Evolutionary conservation across 2,329 filamentous ascomycete genomes (phyloP).

Genomic region (Lecanicillium sp.): DNA sequence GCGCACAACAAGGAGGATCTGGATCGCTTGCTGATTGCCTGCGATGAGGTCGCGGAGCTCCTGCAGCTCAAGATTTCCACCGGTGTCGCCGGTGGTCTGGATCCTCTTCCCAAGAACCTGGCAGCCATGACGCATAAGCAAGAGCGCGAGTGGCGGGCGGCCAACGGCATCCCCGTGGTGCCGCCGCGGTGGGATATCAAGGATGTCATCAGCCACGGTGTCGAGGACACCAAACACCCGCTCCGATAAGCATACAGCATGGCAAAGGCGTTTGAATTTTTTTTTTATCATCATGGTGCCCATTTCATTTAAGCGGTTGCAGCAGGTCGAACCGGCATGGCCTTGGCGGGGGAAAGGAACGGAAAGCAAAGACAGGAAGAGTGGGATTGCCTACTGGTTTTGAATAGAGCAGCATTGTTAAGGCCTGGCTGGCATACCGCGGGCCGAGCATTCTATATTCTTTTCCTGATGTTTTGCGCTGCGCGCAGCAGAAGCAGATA

Average conservation of each 20-base stretch:
- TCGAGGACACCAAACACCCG: conserved; percentile 67
- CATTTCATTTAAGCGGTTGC: neutral
- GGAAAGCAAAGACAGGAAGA: neutral
- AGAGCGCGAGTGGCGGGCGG: conserved; percentile 61
- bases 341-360: neutral
- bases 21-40: conserved; percentile 80
- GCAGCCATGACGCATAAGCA: conserved; percentile 50
- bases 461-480: too few relatives aligned
- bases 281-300: neutral
- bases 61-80: conserved; percentile 97
- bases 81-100: conserved; percentile 81
- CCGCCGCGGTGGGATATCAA: conserved; percentile 80
- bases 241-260: conserved; percentile 48
- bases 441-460: neutral
- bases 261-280: conserved; percentile 7
- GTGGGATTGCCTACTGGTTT: conserved; percentile 1
- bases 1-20: conserved; percentile 98
- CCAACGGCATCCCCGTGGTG: conserved; percentile 59
- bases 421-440: neutral
- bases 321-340: neutral
- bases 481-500: too few relatives aligned
- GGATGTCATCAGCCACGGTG: conserved; percentile 70
- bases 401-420: conserved; percentile 8
- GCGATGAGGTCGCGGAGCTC: conserved; percentile 86
- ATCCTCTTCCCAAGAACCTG: conserved; percentile 67